phyloP scores from a whole-genome alignment of 768 basidiomycete genomes.

The Tricholoma terreum region DNA sequence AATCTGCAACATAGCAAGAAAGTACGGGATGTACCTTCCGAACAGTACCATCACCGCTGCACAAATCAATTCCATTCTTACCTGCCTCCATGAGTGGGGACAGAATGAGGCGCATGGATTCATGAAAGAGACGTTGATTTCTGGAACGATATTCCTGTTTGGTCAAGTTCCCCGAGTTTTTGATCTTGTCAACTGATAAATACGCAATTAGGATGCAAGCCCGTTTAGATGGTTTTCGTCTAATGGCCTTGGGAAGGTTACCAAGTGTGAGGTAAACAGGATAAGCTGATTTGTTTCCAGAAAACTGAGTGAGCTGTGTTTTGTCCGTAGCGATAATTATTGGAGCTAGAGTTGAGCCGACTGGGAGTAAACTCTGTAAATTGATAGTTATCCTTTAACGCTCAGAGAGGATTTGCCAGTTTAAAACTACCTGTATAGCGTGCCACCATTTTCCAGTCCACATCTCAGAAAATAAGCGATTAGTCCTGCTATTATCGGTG shows the following conservation, averaged over 20 bases:
- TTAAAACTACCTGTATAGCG: conserved; percentile 37
- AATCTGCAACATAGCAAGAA: conserved; percentile 23
- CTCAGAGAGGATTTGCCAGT: neutral
- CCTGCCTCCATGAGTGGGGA: conserved; percentile 25
- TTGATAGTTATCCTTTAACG: neutral
- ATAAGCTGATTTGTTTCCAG: conserved; percentile 38
- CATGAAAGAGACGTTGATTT: conserved; percentile 34
- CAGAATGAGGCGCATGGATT: conserved; percentile 27
- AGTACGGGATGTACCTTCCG: conserved; percentile 31
- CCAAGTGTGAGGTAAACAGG: conserved; percentile 49
- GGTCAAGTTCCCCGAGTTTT: conserved; percentile 19
- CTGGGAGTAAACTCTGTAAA: conserved; percentile 1
- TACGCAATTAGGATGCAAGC: conserved; percentile 1
- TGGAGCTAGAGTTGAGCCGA: conserved; percentile 34
- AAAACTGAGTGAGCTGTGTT: conserved; percentile 38
- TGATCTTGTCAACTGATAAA: conserved; percentile 2
- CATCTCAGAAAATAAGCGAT: conserved; percentile 37
- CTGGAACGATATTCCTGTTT: conserved; percentile 23
- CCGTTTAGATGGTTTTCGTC: conserved; percentile 4
- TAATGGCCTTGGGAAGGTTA: conserved; percentile 40
- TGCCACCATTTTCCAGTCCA: conserved; percentile 54
- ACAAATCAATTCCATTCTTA: conserved; percentile 9
- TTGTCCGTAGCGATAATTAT: conserved; percentile 48
- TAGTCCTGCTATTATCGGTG: conserved; percentile 19
- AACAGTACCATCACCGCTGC: conserved; percentile 32